Evolutionary conservation across 345 rosid genomes (phyloP), one percentile per base, ranked within the genome.

Genomic region (Limnanthes douglasii): DNA sequence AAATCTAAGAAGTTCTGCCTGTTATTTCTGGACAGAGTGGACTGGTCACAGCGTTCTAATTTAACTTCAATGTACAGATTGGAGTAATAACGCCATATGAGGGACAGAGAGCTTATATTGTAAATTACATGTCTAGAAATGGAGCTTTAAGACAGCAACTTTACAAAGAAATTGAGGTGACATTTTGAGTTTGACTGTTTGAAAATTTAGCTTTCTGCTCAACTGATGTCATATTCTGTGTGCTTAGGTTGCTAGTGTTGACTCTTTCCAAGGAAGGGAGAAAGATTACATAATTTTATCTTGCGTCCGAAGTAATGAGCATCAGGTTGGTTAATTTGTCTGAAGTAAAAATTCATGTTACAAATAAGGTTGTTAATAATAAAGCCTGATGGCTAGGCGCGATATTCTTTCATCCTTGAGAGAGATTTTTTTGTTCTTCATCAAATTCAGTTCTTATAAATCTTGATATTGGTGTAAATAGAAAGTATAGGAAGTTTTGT

Each of bases 241-340:
- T 20, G 14, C 27, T 31, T 38, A 57, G 62, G 62, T 57, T 37
- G 99, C 99, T 20, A 92, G 99, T 62, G 99, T 92, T 37, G 99
- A 92, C 66, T 92, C 96, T 41, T 92, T 92, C 58, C 99, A 92
- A 68, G 99, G 99, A 54, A 73, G 99, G 66, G 99, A 92, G 54
- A 92, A 92, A 46, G 99, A 92, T 54, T 92, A 85, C 54, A 92
- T 92, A 45, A 92, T 92, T 45, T 61, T 92, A 73, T 92, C 99
- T 42, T 92, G 99, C 46, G 99, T 92, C 46, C 65, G 99, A 66
- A 92, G 99, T 57, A 92, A 92, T 6, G 99, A 85, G 57, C 99
- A 92, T 66, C 99, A 92, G 99, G 99, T 84, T 49, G 31, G 73
- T 63, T n/a, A n/a, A n/a, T n/a, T n/a, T n/a, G n/a, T n/a, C n/a